A percentile compares a stretch with the other conserved stretches of the same genome.
Conservation (phyloP, 345 rosid species). For the Moringa oleifera region DNA sequence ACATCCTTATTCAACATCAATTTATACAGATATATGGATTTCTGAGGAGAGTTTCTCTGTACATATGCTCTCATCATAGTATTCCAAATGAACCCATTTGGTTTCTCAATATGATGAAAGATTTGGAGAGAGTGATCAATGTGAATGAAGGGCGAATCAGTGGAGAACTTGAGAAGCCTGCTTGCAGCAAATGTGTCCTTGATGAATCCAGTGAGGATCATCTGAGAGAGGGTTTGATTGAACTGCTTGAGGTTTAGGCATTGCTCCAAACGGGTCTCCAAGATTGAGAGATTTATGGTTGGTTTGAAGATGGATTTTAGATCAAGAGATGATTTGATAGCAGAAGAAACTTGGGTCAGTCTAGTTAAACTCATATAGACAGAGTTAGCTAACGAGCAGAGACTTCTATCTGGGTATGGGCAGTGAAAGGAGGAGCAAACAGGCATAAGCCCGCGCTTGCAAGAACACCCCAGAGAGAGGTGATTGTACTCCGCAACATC, state of each 20-base stretch:
- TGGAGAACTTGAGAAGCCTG: constrained; percentile 38
- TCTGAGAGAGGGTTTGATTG: constrained; percentile 48
- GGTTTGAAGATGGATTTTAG: constrained; percentile 16
- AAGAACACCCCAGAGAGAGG: no score
- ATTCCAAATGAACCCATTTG: constrained; percentile 46
- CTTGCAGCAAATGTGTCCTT: constrained; percentile 44
- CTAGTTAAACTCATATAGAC: no score
- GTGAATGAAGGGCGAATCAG: constrained; percentile 29
- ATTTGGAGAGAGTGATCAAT: constrained; percentile 28
- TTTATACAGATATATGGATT: constrained; percentile 32
- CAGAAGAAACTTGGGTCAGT: no score
- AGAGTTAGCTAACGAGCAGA: not conserved
- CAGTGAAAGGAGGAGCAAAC: not conserved
- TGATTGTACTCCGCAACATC: no score
- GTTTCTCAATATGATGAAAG: constrained; percentile 30
- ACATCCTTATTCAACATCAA: constrained; percentile 32
- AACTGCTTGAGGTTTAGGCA: constrained; percentile 38
- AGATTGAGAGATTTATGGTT: constrained; percentile 31
- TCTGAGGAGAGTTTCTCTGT: constrained; percentile 24
- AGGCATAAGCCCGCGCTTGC: no score
- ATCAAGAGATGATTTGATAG: not conserved
- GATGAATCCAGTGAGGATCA: constrained; percentile 41
- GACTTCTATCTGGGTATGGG: no score
- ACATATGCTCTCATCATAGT: constrained; percentile 46
- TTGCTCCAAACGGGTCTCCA: constrained; percentile 28